A percentile compares a stretch with the other conserved stretches of the same genome.
Conservation (phyloP, 2,329 filamentous ascomycete genomes). For the Neurospora sp. region DNA sequence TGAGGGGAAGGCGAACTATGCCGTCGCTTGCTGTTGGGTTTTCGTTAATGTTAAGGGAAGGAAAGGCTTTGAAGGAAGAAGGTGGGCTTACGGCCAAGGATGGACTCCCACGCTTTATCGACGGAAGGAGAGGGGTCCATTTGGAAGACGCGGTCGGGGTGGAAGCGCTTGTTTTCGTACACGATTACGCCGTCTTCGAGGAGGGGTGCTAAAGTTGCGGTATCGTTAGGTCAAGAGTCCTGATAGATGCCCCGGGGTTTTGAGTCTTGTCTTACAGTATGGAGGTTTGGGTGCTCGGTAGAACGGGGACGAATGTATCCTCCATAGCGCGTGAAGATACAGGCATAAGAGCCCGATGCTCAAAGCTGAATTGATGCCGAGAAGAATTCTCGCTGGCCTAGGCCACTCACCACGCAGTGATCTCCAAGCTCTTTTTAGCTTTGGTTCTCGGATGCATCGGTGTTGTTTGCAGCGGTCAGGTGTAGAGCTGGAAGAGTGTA, state of each 20-base stretch:
- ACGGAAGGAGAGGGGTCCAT: neutral
- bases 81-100: neutral
- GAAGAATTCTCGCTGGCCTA: neutral
- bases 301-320: neutral
- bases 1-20: neutral
- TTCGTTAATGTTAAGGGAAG: too few species aligned
- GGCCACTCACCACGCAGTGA: neutral
- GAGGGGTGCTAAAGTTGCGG: neutral
- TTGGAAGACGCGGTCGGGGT: neutral
- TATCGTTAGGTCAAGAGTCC: neutral
- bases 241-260: neutral
- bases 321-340: neutral
- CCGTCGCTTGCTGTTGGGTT: neutral
- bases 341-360: neutral
- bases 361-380: neutral
- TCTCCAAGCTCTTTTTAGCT: neutral
- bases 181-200: neutral
- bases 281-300: neutral
- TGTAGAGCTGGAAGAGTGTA: neutral
- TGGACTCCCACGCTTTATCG: neutral
- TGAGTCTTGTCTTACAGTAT: neutral
- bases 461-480: neutral
- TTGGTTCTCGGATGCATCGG: neutral
- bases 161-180: neutral
- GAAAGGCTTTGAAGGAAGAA: too few species aligned